Evolutionary conservation across 257 asterid genomes (phyloP).

Genomic region (Anisodus acutangulus): DNA sequence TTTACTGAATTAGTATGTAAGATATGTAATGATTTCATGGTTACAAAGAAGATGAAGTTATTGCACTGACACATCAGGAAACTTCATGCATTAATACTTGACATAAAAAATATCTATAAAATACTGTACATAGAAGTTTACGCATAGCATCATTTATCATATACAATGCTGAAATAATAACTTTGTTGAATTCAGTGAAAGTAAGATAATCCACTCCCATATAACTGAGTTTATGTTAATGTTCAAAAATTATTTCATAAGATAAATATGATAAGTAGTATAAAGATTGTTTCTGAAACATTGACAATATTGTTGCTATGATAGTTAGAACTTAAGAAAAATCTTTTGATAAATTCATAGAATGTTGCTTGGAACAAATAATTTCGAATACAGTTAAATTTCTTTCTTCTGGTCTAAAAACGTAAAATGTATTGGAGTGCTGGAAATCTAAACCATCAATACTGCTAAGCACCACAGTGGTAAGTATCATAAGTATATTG

Average conservation of each 20-base stretch:
- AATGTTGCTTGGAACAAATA: neutral
- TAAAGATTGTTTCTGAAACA: neutral
- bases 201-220: neutral
- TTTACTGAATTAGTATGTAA: conserved; percentile 11
- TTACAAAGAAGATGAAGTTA: neutral
- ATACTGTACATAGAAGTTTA: neutral
- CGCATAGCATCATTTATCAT: neutral
- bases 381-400: neutral
- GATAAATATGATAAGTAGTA: conserved; percentile 8
- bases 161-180: neutral
- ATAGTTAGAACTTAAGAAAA: neutral
- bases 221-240: neutral
- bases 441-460: neutral
- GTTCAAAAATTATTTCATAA: conserved; percentile 3
- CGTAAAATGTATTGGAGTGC: neutral
- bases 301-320: neutral
- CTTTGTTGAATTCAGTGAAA: neutral
- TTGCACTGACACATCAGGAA: neutral
- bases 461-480: neutral
- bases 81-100: neutral
- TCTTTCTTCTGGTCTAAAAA: conserved; percentile 4
- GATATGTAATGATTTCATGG: neutral
- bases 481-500: neutral
- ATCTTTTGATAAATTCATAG: neutral
- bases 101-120: neutral